phyloP scores from a whole-genome alignment of 2,329 filamentous ascomycete genomes.

The Clonostachys rhizophaga region DNA sequence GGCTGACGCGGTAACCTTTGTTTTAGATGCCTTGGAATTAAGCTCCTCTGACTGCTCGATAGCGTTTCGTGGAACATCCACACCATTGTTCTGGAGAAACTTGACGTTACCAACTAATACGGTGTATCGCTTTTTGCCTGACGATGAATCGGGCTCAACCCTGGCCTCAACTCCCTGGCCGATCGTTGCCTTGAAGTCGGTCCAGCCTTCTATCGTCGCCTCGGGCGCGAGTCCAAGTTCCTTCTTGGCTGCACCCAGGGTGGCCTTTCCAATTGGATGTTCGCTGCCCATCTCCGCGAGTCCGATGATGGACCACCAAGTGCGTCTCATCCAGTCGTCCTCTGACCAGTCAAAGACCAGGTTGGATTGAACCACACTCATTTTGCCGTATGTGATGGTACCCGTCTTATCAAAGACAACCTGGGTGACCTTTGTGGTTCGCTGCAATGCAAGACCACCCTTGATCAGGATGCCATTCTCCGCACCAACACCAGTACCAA shows the following conservation, averaged over 20 bases:
- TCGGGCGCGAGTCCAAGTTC: constrained; percentile 71
- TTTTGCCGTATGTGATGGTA: constrained; percentile 89
- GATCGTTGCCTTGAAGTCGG: constrained; percentile 79
- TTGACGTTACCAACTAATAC: constrained; percentile 80
- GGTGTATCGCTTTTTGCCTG: constrained; percentile 67
- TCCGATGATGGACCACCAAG: constrained; percentile 96
- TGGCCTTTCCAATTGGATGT: constrained; percentile 90
- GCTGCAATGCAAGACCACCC: constrained; percentile 87
- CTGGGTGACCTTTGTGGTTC: constrained; percentile 82
- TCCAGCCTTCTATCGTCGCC: constrained; percentile 72
- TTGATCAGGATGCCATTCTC: constrained; percentile 98
- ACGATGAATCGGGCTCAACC: constrained; percentile 69
- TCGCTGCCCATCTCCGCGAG: constrained; percentile 95
- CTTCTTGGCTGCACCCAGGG: constrained; percentile 69
- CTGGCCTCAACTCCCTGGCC: constrained; percentile 80
- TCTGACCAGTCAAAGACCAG: constrained; percentile 66
- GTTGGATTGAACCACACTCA: constrained; percentile 76
- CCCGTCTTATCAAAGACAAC: constrained; percentile 95
- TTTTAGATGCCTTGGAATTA: constrained; percentile 35
- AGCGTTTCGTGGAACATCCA: constrained; percentile 61
- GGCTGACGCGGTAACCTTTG: constrained; percentile 26
- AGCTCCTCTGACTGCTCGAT: constrained; percentile 58
- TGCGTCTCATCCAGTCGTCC: constrained; percentile 60
- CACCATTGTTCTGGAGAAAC: constrained; percentile 68
- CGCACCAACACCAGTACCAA: constrained; percentile 93